Conservation (phyloP, 306 rosid species). For the Medicago truncatula region MtrunA17r5.0-ANR NC_053049.1:43393001-43393500, state of each 20-base stretch:
- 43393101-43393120: not conserved
- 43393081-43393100: not conserved
- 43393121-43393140: slow-evolving; percentile 4
- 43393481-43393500: too few relatives aligned
- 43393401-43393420: not conserved
- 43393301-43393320: not conserved
- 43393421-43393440: not conserved
- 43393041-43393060: not conserved
- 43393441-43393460: not conserved
- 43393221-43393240: slow-evolving; percentile 42
- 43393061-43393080: slow-evolving; percentile 12
- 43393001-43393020: slow-evolving; percentile 18
- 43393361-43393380: not conserved
- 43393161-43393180: slow-evolving; percentile 35
- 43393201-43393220: slow-evolving; percentile 15
- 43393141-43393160: slow-evolving; percentile 34
- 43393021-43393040: slow-evolving; percentile 9
- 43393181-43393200: slow-evolving; percentile 35
- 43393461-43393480: too few relatives aligned
- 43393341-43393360: not conserved
- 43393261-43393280: slow-evolving; percentile 45
- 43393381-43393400: not conserved
- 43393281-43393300: slow-evolving; percentile 19
- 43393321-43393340: not conserved
- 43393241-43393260: slow-evolving; percentile 37